These are phyloP conservation scores for Cicer judaicum DNA, from an alignment of 306 rosid genomes.

Conservation along the genomic window DNA sequence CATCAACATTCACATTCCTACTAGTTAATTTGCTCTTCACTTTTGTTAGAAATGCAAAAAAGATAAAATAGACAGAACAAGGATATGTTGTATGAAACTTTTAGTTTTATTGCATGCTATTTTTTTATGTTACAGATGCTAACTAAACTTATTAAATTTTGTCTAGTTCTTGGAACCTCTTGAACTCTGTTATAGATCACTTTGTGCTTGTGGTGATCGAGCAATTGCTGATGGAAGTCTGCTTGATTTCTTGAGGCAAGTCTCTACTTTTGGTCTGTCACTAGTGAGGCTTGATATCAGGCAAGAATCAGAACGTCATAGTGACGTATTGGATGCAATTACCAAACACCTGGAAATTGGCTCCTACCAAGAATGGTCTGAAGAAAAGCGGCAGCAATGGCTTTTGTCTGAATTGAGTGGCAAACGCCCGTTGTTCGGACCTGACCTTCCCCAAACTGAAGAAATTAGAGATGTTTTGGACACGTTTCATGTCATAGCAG, in stretches of 20 bases:
- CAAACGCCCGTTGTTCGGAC: constrained; percentile 84
- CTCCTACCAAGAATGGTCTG: constrained; percentile 91
- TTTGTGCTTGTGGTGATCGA: constrained; percentile 82
- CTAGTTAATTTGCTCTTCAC: background rate
- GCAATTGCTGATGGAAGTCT: constrained; percentile 92
- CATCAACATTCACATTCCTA: background rate
- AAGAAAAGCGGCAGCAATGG: constrained; percentile 83
- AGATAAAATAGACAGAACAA: background rate
- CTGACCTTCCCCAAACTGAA: constrained; percentile 86
- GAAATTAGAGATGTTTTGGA: constrained; percentile 83
- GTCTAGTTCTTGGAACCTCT: constrained; percentile 87
- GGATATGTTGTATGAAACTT: constrained; percentile 13
- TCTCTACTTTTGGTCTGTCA: constrained; percentile 86
- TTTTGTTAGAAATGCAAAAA: background rate
- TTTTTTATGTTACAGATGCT: constrained; percentile 33
- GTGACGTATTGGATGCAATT: constrained; percentile 85
- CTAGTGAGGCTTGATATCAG: constrained; percentile 89
- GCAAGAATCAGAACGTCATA: constrained; percentile 93
- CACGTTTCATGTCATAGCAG: constrained; percentile 81
- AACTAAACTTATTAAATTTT: constrained; percentile 34
- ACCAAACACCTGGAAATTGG: constrained; percentile 84
- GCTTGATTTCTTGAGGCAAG: constrained; percentile 92
- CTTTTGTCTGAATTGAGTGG: constrained; percentile 84
- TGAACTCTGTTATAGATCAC: constrained; percentile 51
- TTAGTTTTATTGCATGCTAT: background rate